Evolutionary conservation across 192 early-diverging fungal genomes (phyloP).

Genomic region (Thamnidium elegans): DNA sequence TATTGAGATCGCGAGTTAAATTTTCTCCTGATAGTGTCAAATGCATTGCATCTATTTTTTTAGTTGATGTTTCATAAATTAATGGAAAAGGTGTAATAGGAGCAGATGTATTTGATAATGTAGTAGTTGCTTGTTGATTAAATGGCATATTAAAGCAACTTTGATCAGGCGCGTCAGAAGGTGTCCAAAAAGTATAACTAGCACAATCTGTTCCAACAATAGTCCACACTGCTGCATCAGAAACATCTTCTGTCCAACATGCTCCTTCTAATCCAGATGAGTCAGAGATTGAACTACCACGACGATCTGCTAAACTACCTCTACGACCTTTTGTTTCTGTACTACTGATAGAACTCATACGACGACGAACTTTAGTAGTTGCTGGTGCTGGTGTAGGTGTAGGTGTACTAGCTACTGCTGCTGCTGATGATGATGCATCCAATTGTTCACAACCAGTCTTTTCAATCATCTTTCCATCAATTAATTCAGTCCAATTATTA

Average conservation of each 20-base stretch:
- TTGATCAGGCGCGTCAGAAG: slow-evolving; percentile 5
- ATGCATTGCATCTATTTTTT: neutral
- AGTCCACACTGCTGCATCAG: slow-evolving; percentile 89
- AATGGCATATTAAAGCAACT: neutral
- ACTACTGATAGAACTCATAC: slow-evolving; percentile 29
- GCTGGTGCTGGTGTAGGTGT: neutral
- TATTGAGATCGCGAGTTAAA: slow-evolving; percentile 60
- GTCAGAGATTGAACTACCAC: slow-evolving; percentile 18
- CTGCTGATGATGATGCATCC: no score
- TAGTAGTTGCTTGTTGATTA: neutral
- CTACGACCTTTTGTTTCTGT: slow-evolving; percentile 17
- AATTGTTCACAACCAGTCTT: no score
- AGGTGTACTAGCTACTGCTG: neutral
- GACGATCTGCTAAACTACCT: slow-evolving; percentile 22
- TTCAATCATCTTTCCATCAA: no score
- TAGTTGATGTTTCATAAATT: neutral
- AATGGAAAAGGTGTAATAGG: slow-evolving; percentile 33
- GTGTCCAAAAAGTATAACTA: slow-evolving; percentile 52
- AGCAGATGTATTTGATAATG: neutral
- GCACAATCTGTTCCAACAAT: slow-evolving; percentile 80
- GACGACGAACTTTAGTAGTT: neutral
- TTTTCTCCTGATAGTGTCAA: slow-evolving; percentile 60
- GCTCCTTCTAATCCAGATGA: slow-evolving; percentile 30
- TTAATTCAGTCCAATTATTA: no score
- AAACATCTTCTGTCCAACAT: slow-evolving; percentile 75